These are phyloP conservation scores for Grosmannia clavigera DNA, from an alignment of 2,329 filamentous ascomycete species.

Conservation along the genomic window DNA sequence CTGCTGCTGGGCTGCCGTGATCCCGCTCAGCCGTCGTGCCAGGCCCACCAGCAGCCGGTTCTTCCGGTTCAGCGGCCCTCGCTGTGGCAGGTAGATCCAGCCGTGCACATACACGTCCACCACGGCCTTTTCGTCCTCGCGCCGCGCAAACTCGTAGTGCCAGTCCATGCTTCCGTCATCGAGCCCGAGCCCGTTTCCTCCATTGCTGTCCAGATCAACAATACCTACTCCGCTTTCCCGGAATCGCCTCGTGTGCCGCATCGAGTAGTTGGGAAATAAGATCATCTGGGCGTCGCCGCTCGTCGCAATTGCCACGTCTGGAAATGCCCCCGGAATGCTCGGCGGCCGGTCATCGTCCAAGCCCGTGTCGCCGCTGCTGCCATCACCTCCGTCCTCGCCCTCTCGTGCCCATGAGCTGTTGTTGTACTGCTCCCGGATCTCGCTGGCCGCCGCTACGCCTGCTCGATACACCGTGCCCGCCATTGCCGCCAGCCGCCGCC, in stretches of 20 bases:
- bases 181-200: constrained; percentile 13
- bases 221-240: too few relatives aligned
- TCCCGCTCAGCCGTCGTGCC: constrained; percentile 75
- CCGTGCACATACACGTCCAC: constrained; percentile 92
- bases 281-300: constrained; percentile 86
- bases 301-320: constrained; percentile 68
- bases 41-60: constrained; percentile 80
- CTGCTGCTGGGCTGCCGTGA: constrained; percentile 41
- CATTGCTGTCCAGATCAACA: neutral
- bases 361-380: constrained; percentile 14
- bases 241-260: constrained; percentile 46
- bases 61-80: constrained; percentile 72
- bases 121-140: constrained; percentile 71
- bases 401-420: constrained; percentile 29
- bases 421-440: constrained; percentile 46
- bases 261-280: constrained; percentile 86
- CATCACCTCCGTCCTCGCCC: constrained; percentile 10
- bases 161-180: constrained; percentile 31
- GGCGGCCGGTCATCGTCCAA: constrained; percentile 21
- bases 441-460: constrained; percentile 43
- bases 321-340: constrained; percentile 64
- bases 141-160: constrained; percentile 64
- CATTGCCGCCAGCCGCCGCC: constrained; percentile 62
- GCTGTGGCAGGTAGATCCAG: constrained; percentile 85
- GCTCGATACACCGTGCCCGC: constrained; percentile 45